These are phyloP conservation scores for Hemerocallis citrina DNA, from an alignment of 106 monocot genomes.

Conservation along the genomic window DNA sequence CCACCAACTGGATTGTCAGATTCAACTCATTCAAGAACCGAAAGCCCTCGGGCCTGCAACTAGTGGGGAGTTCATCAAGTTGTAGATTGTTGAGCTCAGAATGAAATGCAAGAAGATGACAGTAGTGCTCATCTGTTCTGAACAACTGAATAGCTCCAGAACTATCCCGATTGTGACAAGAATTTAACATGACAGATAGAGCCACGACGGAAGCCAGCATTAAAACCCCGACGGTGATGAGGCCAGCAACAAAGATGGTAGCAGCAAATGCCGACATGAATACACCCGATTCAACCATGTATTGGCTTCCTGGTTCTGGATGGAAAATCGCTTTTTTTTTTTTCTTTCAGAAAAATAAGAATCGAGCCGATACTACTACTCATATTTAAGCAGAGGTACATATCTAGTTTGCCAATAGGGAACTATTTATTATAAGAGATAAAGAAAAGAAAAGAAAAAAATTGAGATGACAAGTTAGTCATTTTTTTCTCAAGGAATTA, in stretches of 20 bases:
- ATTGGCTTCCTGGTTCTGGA: slow-evolving; percentile 31
- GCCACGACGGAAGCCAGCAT: slow-evolving; percentile 24
- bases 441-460: too few relatives aligned
- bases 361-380: too few relatives aligned
- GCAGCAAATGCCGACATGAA: slow-evolving; percentile 42
- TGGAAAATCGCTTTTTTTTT: too few relatives aligned
- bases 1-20: slow-evolving; percentile 19
- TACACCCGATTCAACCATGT: slow-evolving; percentile 31
- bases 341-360: too few relatives aligned
- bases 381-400: too few relatives aligned
- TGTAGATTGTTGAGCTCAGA: slow-evolving; percentile 28
- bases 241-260: slow-evolving; percentile 27
- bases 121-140: slow-evolving; percentile 11
- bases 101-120: slow-evolving; percentile 25
- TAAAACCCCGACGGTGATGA: slow-evolving; percentile 23
- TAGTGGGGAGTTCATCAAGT: slow-evolving; percentile 16
- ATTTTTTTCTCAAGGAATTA: too few relatives aligned
- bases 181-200: slow-evolving; percentile 32
- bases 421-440: too few relatives aligned
- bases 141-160: slow-evolving; percentile 15
- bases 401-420: too few relatives aligned
- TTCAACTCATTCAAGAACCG: slow-evolving; percentile 16
- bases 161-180: slow-evolving; percentile 19
- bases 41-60: slow-evolving; percentile 10
- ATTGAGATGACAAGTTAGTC: too few relatives aligned